phyloP scores from a whole-genome alignment of 169 alveolate genomes.

The Plasmodium yoelii region DNA sequence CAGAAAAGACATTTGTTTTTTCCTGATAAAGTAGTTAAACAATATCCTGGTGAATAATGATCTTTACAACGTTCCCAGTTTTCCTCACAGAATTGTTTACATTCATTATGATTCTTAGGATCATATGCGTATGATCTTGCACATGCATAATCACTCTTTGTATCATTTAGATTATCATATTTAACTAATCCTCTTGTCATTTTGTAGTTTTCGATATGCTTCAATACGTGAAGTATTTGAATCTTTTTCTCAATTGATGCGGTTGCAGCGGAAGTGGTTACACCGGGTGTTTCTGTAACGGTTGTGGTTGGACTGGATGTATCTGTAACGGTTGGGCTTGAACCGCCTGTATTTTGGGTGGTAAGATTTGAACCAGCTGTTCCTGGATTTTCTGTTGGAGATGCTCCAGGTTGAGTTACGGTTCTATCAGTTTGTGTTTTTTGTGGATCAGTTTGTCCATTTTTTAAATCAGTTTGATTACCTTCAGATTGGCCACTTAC shows the following conservation, averaged over 20 bases:
- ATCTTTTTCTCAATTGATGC: slow-evolving; percentile 2
- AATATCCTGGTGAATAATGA: slow-evolving; percentile 36
- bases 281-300: too few species aligned
- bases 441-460: too few species aligned
- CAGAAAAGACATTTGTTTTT: slow-evolving; percentile 27
- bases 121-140: slow-evolving; percentile 19
- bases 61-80: slow-evolving; percentile 25
- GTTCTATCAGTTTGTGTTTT: not conserved
- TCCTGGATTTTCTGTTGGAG: not conserved
- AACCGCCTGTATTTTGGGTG: not conserved
- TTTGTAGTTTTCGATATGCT: slow-evolving; percentile 22
- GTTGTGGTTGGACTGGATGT: not conserved
- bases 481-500: not conserved
- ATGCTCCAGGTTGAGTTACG: not conserved
- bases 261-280: not conserved
- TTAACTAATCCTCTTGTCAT: slow-evolving; percentile 36
- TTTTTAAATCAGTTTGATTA: not conserved
- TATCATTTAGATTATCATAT: slow-evolving; percentile 18
- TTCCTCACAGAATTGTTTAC: slow-evolving; percentile 29
- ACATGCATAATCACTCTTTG: slow-evolving; percentile 14
- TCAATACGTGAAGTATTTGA: slow-evolving; percentile 22
- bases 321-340: not conserved
- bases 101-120: slow-evolving; percentile 10
- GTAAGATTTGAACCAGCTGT: not conserved
- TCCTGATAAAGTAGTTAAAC: not conserved